These are phyloP conservation scores for Hylodesmum podocarpum DNA, from an alignment of 306 rosid genomes.

Conservation along the genomic window DNA sequence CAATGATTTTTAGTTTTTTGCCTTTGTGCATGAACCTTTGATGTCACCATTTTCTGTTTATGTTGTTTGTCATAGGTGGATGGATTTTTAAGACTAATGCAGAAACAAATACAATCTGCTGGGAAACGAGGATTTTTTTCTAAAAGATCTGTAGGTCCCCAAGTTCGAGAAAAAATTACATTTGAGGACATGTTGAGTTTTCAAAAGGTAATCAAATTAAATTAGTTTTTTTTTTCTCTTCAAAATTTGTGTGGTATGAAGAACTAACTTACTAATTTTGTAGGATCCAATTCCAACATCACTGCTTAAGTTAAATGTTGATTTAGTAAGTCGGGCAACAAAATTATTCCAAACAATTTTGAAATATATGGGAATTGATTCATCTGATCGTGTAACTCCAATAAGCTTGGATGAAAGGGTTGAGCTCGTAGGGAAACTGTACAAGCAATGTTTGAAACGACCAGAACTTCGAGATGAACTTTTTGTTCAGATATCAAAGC, in stretches of 20 bases:
- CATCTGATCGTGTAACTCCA: conserved; percentile 67
- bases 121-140: conserved; percentile 94
- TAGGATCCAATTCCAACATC: conserved; percentile 95
- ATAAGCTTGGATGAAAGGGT: conserved; percentile 75
- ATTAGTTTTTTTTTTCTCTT: conserved; percentile 16
- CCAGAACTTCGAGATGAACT: conserved; percentile 94
- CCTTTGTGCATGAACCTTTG: conserved; percentile 11
- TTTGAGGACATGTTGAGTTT: conserved; percentile 96
- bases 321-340: conserved; percentile 79
- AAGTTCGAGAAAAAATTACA: conserved; percentile 69
- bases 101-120: conserved; percentile 91
- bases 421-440: conserved; percentile 80
- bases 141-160: conserved; percentile 77
- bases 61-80: conserved; percentile 62
- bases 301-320: conserved; percentile 73
- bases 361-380: conserved; percentile 91
- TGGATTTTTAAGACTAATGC: conserved; percentile 87
- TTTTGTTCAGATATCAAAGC: conserved; percentile 89
- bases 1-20: not conserved
- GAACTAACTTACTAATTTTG: conserved; percentile 13
- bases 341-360: conserved; percentile 82
- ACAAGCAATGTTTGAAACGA: conserved; percentile 88
- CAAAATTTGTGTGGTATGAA: not conserved
- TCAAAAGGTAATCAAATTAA: conserved; percentile 66
- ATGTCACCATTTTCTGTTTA: not conserved